Percentiles rank a stretch among this genome's conserved stretches.
phyloP scores from a whole-genome alignment of 2,329 filamentous ascomycete genomes.

The Eutypa lata region DNA sequence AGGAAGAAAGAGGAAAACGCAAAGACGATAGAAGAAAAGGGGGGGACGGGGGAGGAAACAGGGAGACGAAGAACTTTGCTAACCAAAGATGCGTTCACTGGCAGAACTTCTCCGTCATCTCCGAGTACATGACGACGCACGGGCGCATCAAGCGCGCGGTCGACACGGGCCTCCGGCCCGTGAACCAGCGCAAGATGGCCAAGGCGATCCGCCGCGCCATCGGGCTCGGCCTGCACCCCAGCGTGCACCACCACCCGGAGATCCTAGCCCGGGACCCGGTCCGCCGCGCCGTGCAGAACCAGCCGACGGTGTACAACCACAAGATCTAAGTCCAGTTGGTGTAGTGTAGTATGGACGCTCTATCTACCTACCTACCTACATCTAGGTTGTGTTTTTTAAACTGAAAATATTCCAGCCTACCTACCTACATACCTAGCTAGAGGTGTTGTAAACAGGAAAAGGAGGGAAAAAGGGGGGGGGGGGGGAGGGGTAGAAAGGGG shows the following conservation, averaged over 20 bases:
- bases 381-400: too few species aligned
- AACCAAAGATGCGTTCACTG: too few species aligned
- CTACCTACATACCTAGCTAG: too few species aligned
- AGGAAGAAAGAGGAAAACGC: not conserved
- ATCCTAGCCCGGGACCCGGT: constrained; percentile 49
- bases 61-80: too few species aligned
- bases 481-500: too few species aligned
- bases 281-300: constrained; percentile 14
- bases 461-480: too few species aligned
- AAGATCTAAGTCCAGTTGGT: constrained; percentile 4
- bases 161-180: constrained; percentile 75
- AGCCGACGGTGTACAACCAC: constrained; percentile 8
- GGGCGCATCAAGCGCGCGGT: constrained; percentile 79
- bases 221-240: constrained; percentile 88
- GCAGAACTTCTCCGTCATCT: constrained; percentile 89
- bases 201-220: constrained; percentile 89
- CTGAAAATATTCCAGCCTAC: too few species aligned
- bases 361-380: too few species aligned
- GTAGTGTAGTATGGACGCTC: too few species aligned
- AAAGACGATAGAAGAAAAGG: not conserved
- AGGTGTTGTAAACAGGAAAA: too few species aligned
- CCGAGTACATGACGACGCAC: constrained; percentile 80
- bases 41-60: too few species aligned
- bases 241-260: constrained; percentile 84
- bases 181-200: constrained; percentile 89